Evolutionary conservation across 164 flowering plant species (phyloP).

Genomic region (Berberis vulgaris): DNA sequence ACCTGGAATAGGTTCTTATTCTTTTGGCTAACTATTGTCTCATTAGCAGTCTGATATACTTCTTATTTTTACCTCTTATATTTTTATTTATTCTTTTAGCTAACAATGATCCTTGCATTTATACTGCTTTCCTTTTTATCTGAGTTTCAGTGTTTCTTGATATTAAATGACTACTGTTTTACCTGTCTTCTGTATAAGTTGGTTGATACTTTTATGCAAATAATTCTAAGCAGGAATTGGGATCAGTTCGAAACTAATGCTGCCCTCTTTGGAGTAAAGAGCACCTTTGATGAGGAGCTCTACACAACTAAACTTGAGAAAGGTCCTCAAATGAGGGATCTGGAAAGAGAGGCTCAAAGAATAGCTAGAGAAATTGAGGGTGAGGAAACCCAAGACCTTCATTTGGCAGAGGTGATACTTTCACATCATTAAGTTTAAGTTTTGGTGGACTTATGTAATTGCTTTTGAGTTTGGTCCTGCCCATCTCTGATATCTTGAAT

Average conservation of each 20-base stretch:
- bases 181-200: too few species aligned
- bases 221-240: slow-evolving; percentile 54
- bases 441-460: slow-evolving; percentile 3
- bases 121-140: too few species aligned
- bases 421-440: not conserved
- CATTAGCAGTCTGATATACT: too few species aligned
- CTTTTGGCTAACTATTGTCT: too few species aligned
- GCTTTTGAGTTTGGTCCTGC: not conserved
- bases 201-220: too few species aligned
- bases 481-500: slow-evolving; percentile 4
- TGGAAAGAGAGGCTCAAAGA: slow-evolving; percentile 74
- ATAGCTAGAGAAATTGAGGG: slow-evolving; percentile 97
- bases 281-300: slow-evolving; percentile 93
- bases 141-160: too few species aligned
- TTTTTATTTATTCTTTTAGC: too few species aligned
- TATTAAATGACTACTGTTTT: too few species aligned
- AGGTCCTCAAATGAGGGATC: slow-evolving; percentile 79
- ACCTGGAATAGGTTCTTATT: slow-evolving; percentile 64
- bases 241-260: slow-evolving; percentile 90
- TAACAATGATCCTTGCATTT: too few species aligned
- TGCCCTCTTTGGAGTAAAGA: slow-evolving; percentile 85
- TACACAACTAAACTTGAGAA: slow-evolving; percentile 96
- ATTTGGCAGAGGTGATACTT: slow-evolving; percentile 76
- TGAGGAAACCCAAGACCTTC: slow-evolving; percentile 86
- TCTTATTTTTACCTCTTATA: too few species aligned